Conservation (phyloP, 2,329 filamentous ascomycete genomes). For the Xylaria sp. region DNA sequence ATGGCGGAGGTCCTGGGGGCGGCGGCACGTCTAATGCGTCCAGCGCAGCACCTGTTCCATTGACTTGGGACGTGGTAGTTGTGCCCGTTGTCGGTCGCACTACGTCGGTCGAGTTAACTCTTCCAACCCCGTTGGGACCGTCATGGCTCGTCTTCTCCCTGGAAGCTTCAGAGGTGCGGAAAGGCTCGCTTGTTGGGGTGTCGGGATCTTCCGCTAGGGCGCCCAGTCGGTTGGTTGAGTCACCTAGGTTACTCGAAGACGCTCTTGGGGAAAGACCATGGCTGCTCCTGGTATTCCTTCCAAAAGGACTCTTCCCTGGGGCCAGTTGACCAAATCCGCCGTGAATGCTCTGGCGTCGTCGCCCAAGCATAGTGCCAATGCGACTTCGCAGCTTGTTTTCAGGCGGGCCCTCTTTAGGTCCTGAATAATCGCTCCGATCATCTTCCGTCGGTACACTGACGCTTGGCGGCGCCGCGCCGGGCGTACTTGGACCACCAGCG, state of each 20-base stretch:
- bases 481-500: constrained; percentile 44
- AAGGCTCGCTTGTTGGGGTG: constrained; percentile 46
- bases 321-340: constrained; percentile 69
- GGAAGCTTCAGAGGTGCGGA: constrained; percentile 48
- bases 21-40: constrained; percentile 65
- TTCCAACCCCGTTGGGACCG: constrained; percentile 59
- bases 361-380: constrained; percentile 75
- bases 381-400: constrained; percentile 71
- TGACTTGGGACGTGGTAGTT: constrained; percentile 55
- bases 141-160: constrained; percentile 54
- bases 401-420: constrained; percentile 54
- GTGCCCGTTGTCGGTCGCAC: constrained; percentile 46
- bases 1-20: constrained; percentile 63
- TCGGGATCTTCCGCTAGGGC: constrained; percentile 69
- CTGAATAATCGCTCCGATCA: constrained; percentile 60
- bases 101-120: constrained; percentile 50
- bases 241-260: constrained; percentile 69
- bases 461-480: constrained; percentile 45
- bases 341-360: constrained; percentile 74
- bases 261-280: constrained; percentile 71
- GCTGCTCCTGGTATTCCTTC: constrained; percentile 70
- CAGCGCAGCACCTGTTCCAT: constrained; percentile 57
- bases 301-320: constrained; percentile 69
- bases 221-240: constrained; percentile 64
- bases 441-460: constrained; percentile 51